Evolutionary conservation across 257 asterid genomes (phyloP).

Genomic region (Paulownia fortunei): DNA sequence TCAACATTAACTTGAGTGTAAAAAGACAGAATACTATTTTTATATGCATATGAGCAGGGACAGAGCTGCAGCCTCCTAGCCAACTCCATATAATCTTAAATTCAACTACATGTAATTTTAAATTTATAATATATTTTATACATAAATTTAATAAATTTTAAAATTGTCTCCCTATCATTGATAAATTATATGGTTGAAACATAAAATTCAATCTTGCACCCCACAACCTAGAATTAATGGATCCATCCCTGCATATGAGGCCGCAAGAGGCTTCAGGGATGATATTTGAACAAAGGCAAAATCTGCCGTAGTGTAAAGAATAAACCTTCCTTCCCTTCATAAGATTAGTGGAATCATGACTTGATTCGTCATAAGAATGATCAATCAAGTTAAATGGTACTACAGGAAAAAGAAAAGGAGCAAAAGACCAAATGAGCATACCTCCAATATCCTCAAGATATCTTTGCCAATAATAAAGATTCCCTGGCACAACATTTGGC

Average conservation of each 20-base stretch:
- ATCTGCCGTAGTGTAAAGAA: neutral
- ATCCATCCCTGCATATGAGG: neutral
- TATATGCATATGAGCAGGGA: too few species aligned
- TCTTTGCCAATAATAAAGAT: slow-evolving; percentile 71
- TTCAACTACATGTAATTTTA: too few species aligned
- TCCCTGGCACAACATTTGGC: slow-evolving; percentile 56
- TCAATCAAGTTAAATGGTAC: neutral
- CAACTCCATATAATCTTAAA: too few species aligned
- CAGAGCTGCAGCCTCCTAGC: too few species aligned
- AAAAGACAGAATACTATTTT: neutral
- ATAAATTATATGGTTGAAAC: too few species aligned
- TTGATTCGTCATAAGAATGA: neutral
- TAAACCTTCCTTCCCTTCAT: neutral
- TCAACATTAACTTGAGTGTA: neutral
- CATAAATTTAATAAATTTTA: too few species aligned
- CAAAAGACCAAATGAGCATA: slow-evolving; percentile 29
- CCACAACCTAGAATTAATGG: too few species aligned
- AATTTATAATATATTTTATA: too few species aligned
- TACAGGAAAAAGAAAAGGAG: neutral
- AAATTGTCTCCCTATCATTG: too few species aligned
- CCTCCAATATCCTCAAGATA: slow-evolving; percentile 66
- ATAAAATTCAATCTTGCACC: too few species aligned
- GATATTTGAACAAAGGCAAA: neutral
- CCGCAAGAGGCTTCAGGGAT: neutral
- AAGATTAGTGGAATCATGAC: neutral